Conservation (phyloP, 2,329 filamentous ascomycete species). For the Neoarthrinium moseri region DNA sequence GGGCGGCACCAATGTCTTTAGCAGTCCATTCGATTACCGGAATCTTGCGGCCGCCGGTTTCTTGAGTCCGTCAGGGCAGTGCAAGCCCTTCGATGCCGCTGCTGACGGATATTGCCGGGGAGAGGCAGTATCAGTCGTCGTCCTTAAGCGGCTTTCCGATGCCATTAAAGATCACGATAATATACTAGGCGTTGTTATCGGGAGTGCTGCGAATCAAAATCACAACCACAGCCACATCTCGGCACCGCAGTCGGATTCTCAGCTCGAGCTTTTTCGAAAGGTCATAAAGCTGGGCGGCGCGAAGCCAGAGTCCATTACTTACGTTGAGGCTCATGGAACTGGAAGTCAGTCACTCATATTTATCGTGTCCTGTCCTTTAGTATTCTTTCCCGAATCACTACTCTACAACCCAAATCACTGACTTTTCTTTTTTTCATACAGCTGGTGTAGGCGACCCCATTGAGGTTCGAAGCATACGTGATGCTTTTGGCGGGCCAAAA, state of each 20-base stretch:
- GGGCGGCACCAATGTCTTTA: slow-evolving; percentile 31
- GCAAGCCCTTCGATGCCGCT: slow-evolving; percentile 34
- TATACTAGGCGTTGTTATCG: slow-evolving; percentile 38
- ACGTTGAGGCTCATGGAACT: slow-evolving; percentile 41
- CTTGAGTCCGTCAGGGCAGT: slow-evolving; percentile 25
- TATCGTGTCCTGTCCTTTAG: no score
- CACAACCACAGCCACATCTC: slow-evolving; percentile 39
- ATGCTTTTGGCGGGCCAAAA: slow-evolving; percentile 6
- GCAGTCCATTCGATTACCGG: slow-evolving; percentile 25
- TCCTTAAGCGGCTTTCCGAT: slow-evolving; percentile 46
- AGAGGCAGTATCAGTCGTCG: slow-evolving; percentile 44
- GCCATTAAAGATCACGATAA: slow-evolving; percentile 47
- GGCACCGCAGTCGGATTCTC: slow-evolving; percentile 32
- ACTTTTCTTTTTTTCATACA: not conserved
- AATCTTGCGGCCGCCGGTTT: slow-evolving; percentile 24
- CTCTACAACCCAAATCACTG: no score
- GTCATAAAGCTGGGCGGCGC: slow-evolving; percentile 26
- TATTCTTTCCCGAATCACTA: no score
- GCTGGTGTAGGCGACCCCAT: slow-evolving; percentile 25
- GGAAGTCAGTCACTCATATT: slow-evolving; percentile 28
- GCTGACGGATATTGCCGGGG: slow-evolving; percentile 54
- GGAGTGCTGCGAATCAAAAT: slow-evolving; percentile 39
- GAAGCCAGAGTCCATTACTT: slow-evolving; percentile 22
- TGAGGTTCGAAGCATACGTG: slow-evolving; percentile 20
- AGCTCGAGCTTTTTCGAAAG: slow-evolving; percentile 27